Base-by-base conservation (phyloP, 768 basidiomycete genomes). In the Trametes maxima region DNA sequence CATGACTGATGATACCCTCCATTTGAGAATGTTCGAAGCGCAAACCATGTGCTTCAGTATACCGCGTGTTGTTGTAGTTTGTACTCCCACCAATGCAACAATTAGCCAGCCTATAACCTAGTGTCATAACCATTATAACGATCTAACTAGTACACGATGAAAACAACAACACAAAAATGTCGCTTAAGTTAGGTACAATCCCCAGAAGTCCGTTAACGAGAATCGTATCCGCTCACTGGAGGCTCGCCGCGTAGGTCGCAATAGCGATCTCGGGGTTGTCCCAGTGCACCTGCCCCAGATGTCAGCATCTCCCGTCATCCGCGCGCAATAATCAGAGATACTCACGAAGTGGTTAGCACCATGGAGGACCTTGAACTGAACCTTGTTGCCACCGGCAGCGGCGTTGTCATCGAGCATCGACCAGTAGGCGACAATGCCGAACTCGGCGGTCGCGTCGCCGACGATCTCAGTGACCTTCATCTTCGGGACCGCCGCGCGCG, bases 291-390 rank as follows among this genome's bases (percentile, higher is more conserved):
- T 45, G 44, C 11, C 16, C n/a, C 14, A 22, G n/a, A n/a, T n/a
- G n/a, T n/a, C n/a, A n/a, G n/a, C n/a, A n/a, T n/a, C n/a, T n/a
- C n/a, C 14, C 17, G 17, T n/a, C 10, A 45, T 45, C 44, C 21
- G 21, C 44, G 6, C 10, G 17, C 44, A 11, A 33, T 22, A 21
- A 40, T 33, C 39, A 14, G 12, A 40, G 12, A 40, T 21, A 67
- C 70, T 37, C 47, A 72, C 71, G 43, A 70, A 69, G 56, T 72
- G 71, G 57, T 70, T 70, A 4, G 45, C 39, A 4, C 67, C 68
- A 1, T 53, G 37, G 5, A 68, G 57, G 12, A 62, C 25, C 52
- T 62, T 64, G 45, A 65, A 65, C 43, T 53, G 35, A 17, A 72
- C 63, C 13, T 17, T 42, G 8, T 66, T 37, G n/a, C 62, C 61